Percentiles rank a stretch among this genome's conserved stretches.
These are phyloP conservation scores for Trametes coccinea DNA, from an alignment of 768 basidiomycete species.

Conservation along the genomic window DNA sequence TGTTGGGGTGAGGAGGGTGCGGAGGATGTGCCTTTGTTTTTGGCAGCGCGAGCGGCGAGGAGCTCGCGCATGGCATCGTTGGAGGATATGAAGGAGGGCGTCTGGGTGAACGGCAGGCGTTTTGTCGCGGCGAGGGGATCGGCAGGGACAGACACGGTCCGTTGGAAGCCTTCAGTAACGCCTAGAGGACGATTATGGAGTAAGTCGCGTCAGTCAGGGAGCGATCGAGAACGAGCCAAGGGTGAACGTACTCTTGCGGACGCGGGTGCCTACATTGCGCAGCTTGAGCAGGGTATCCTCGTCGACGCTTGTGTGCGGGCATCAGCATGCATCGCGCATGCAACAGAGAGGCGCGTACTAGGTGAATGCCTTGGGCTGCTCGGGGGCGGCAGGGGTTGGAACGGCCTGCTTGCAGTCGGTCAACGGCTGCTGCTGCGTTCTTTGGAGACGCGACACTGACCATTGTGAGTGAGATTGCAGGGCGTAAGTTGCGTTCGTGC, in stretches of 20 bases:
- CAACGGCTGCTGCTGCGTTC: not conserved
- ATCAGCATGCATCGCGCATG: not conserved
- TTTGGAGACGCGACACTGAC: not conserved
- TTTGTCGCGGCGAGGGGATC: constrained; percentile 8
- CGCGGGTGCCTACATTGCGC: constrained; percentile 22
- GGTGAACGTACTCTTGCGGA: constrained; percentile 22
- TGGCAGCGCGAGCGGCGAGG: constrained; percentile 14
- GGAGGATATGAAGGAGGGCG: constrained; percentile 23
- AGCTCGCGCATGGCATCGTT: constrained; percentile 24
- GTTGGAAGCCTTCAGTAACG: constrained; percentile 26
- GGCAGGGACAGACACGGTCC: constrained; percentile 21
- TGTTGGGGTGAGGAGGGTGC: constrained; percentile 17
- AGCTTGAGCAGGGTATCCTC: constrained; percentile 22
- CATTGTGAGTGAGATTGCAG: not conserved
- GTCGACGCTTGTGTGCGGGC: constrained; percentile 15
- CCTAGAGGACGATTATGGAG: constrained; percentile 1
- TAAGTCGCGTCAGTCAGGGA: constrained; percentile 1
- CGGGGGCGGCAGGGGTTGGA: not conserved
- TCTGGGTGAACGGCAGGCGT: constrained; percentile 24
- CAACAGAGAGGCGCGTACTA: constrained; percentile 13
- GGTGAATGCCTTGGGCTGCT: constrained; percentile 12
- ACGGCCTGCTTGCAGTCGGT: not conserved
- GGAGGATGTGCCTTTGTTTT: constrained; percentile 16
- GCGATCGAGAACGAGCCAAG: not conserved
- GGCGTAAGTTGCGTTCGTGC: too few relatives aligned